Percentiles rank a stretch among this genome's conserved stretches.
phyloP scores from a whole-genome alignment of 83 land plant species.

The Larix sibirica region DNA sequence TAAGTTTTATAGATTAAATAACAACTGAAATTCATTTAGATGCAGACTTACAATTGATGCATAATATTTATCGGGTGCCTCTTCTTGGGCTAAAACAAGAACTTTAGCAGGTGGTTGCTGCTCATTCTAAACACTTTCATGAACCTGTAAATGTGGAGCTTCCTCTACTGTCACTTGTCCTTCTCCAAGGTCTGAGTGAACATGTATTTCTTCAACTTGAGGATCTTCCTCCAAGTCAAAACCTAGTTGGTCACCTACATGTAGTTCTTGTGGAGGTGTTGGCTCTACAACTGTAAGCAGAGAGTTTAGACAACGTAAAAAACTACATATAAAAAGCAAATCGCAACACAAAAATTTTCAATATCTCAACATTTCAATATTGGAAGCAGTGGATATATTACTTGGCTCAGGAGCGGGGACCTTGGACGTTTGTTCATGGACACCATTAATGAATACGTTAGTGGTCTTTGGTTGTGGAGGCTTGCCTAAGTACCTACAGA shows the following conservation, averaged over 20 bases:
- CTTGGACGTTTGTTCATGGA: conserved; percentile 2
- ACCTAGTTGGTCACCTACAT: conserved; percentile 16
- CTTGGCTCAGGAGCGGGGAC: conserved; percentile 24
- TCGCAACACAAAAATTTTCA: not conserved
- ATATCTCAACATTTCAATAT: not conserved
- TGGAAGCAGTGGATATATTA: conserved; percentile 8
- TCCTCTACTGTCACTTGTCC: conserved; percentile 38
- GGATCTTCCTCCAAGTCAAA: conserved; percentile 24
- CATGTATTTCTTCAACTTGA: conserved; percentile 27
- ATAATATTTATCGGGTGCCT: conserved; percentile 46
- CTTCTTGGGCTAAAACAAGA: conserved; percentile 17
- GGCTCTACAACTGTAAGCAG: conserved; percentile 2
- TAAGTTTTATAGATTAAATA: not conserved
- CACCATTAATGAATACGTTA: conserved; percentile 19
- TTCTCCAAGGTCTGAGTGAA: conserved; percentile 40
- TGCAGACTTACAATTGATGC: conserved; percentile 54
- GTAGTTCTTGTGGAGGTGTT: conserved; percentile 20
- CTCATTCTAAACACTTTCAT: conserved; percentile 22
- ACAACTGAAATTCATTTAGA: not conserved
- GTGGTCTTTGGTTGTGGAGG: not conserved
- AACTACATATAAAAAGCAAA: not conserved
- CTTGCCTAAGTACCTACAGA: conserved; percentile 61
- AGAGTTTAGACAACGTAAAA: not conserved
- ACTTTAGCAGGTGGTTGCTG: conserved; percentile 8
- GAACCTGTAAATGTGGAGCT: conserved; percentile 22